These are phyloP conservation scores for Moesziomyces globuligerus DNA, from an alignment of 1,284 basidiomycete species.

Conservation along the genomic window DNA sequence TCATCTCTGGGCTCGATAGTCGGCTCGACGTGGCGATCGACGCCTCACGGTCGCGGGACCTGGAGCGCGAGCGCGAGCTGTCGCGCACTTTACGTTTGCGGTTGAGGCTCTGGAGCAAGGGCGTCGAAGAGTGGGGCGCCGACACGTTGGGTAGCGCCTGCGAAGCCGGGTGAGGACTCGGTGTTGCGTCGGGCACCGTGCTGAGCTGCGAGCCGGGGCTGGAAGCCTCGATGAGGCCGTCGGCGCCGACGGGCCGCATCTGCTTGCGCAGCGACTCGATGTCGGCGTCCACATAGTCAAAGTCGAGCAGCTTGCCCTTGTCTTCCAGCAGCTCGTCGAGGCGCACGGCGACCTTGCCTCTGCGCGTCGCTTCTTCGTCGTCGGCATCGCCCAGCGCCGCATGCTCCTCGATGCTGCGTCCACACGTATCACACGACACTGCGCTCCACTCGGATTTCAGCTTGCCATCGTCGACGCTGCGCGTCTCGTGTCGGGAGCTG, in stretches of 20 bases:
- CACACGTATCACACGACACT: conserved; percentile 71
- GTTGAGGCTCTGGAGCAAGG: conserved; percentile 38
- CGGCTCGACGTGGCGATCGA: conserved; percentile 52
- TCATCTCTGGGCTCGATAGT: conserved; percentile 50
- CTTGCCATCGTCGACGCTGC: conserved; percentile 22
- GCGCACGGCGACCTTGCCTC: conserved; percentile 80
- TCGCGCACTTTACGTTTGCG: conserved; percentile 47
- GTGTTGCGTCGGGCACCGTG: conserved; percentile 41
- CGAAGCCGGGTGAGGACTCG: conserved; percentile 36
- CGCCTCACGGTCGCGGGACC: conserved; percentile 40
- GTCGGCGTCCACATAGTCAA: conserved; percentile 78
- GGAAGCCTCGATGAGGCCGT: conserved; percentile 37
- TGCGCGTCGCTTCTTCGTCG: conserved; percentile 70
- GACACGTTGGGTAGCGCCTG: conserved; percentile 30
- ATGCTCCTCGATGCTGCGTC: conserved; percentile 77
- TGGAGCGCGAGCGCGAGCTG: conserved; percentile 30
- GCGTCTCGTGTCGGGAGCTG: conserved; percentile 19
- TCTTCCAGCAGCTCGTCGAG: conserved; percentile 88
- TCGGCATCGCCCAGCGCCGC: conserved; percentile 71
- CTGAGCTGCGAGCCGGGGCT: conserved; percentile 46
- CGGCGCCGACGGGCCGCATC: conserved; percentile 41
- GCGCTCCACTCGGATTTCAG: conserved; percentile 25
- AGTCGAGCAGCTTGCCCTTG: conserved; percentile 78
- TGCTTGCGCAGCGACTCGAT: conserved; percentile 76
- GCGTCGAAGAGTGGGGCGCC: conserved; percentile 34